These are phyloP conservation scores for Peniophora sp. DNA, from an alignment of 1,284 basidiomycete species.

Conservation along the genomic window DNA sequence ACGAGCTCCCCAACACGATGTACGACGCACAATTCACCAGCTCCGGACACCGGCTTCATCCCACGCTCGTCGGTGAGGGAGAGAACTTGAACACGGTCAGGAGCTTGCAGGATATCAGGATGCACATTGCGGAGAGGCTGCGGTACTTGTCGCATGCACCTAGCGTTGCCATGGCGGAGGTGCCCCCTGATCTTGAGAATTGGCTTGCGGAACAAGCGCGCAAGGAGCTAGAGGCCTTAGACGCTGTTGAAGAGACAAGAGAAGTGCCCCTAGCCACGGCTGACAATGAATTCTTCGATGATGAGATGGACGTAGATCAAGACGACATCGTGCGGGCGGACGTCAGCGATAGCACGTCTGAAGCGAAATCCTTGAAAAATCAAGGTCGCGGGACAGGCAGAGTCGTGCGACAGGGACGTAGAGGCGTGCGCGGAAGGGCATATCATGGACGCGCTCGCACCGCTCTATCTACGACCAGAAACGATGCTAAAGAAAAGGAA, in stretches of 20 bases:
- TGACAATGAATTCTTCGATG: constrained; percentile 67
- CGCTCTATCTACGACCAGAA: too few species aligned
- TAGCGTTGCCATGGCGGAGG: constrained; percentile 93
- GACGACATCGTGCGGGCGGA: too few species aligned
- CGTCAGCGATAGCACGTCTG: too few species aligned
- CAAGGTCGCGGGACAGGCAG: too few species aligned
- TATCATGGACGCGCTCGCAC: too few species aligned
- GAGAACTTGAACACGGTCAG: constrained; percentile 88
- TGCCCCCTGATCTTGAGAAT: constrained; percentile 85
- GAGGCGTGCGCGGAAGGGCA: too few species aligned
- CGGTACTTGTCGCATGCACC: constrained; percentile 94
- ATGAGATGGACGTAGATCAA: constrained; percentile 58
- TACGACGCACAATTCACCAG: constrained; percentile 94
- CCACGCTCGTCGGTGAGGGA: constrained; percentile 85
- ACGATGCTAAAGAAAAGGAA: too few species aligned
- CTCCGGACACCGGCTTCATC: constrained; percentile 86
- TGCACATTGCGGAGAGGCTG: constrained; percentile 81
- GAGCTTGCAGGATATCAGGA: constrained; percentile 80
- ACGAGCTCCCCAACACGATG: constrained; percentile 82
- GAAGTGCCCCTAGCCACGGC: constrained; percentile 35
- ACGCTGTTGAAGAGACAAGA: constrained; percentile 75
- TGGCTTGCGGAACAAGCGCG: constrained; percentile 70
- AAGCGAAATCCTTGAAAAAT: too few species aligned
- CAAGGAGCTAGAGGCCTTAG: constrained; percentile 60
- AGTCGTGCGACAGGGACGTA: too few species aligned